Evolutionary conservation across 1,284 basidiomycete genomes (phyloP), one percentile per base, ranked within the genome.

Genomic region (Cryptococcus sp.): DNA sequence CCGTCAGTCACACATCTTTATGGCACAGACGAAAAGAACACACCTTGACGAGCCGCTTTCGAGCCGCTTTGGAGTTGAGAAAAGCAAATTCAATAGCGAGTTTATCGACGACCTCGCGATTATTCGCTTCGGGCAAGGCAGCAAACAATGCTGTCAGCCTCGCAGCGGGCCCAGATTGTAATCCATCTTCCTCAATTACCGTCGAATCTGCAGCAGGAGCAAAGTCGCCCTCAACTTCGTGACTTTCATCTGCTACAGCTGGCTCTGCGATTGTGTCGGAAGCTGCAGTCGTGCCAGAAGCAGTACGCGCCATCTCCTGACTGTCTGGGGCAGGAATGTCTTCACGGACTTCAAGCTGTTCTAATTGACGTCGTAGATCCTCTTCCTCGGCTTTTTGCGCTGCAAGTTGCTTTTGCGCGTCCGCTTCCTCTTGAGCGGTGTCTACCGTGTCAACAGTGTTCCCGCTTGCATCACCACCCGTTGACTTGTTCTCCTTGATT

Each of bases 61-160:
- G 83, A 2, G 93, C 91, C 13, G 93, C 92, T 76, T 98, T 98
- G 45, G 91, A 94, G 73, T 98, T 98, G 58, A 98, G 81, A 72
- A 94, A 93, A 0, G 93, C 92, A 76, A 99, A 98, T 64, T 99
- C 95, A 39, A 97, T 86, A 0, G 94, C 93, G 19, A 89, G 88
- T 75, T 94, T 91, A 74, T 99, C 96, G 56, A 99, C 91, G 68
- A 93, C 80, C 4, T 86, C 85, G n/a, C 91, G 85, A 72, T 95
- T 98, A 7, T 90, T 94, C 22, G 92, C 89, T 72, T 98, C 93
- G 0, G 94, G 90, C 25, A 99, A 82, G 17, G 92, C 87, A n/a
- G 89, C 87, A 44, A 99, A 86, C n/a, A 99, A 82, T 1, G 91
- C 89, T 1, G 89, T 92, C 46, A 99, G 84, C 53, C 97, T 84